Conservation (phyloP, 73 alveolate genomes). For the Breviolum minutum region DNA sequence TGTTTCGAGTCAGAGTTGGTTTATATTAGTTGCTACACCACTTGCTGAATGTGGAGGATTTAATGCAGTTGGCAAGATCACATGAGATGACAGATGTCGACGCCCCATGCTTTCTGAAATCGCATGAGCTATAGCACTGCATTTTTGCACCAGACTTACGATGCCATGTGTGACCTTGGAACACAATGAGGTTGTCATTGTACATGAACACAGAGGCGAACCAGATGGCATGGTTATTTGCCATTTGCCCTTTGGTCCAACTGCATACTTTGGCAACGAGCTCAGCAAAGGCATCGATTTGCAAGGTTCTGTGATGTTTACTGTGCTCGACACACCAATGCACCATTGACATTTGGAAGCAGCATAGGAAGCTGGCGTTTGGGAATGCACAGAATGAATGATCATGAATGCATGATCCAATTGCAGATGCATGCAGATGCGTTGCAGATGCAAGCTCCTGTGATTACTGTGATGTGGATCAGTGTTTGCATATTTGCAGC, state of each 20-base stretch:
- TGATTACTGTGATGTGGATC: not conserved
- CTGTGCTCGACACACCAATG: not conserved
- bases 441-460: not conserved
- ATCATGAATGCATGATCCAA: no score
- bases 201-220: constrained; percentile 99
- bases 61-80: constrained; percentile 74
- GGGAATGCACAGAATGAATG: no score
- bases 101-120: not conserved
- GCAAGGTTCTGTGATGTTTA: not conserved
- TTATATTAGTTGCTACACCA: not conserved
- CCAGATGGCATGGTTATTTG: constrained; percentile 99
- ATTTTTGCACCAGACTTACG: not conserved
- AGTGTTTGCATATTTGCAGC: not conserved
- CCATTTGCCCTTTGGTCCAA: constrained; percentile 99
- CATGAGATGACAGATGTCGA: constrained; percentile 89
- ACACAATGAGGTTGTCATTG: constrained; percentile 98
- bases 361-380: no score
- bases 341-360: no score
- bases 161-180: constrained; percentile 1
- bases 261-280: constrained; percentile 98
- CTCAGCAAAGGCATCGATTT: not conserved
- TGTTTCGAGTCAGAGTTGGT: not conserved
- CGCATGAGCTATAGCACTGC: not conserved
- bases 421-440: not conserved
- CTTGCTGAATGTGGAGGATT: not conserved